These are phyloP conservation scores for Rutstroemia sp. DNA, from an alignment of 2,329 filamentous ascomycete genomes.

Conservation along the genomic window DNA sequence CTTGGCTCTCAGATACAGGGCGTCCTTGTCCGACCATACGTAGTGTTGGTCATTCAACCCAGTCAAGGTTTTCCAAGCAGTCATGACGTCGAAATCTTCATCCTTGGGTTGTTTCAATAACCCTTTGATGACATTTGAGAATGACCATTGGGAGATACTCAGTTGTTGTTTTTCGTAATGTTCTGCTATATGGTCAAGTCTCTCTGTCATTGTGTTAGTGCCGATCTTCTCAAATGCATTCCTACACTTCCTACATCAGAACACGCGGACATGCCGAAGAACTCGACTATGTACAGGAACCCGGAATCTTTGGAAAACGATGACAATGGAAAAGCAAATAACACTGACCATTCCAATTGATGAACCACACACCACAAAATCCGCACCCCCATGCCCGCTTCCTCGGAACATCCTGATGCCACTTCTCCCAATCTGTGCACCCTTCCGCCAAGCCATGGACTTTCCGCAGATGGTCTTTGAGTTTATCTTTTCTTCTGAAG, in stretches of 20 bases:
- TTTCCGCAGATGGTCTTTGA: constrained; percentile 20
- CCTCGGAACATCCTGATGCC: constrained; percentile 13
- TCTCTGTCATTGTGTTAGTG: constrained; percentile 9
- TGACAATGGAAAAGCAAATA: no score
- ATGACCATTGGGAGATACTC: constrained; percentile 13
- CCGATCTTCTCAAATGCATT: not conserved
- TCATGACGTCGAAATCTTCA: constrained; percentile 13
- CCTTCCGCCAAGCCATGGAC: constrained; percentile 14
- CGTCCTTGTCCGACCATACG: constrained; percentile 14
- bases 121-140: constrained; percentile 18
- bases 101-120: constrained; percentile 16
- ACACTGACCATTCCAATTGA: constrained; percentile 20
- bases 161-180: constrained; percentile 20
- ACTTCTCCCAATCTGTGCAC: constrained; percentile 13
- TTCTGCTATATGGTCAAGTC: constrained; percentile 19
- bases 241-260: no score
- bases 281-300: not conserved
- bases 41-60: constrained; percentile 10
- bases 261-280: no score
- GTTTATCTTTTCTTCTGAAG: constrained; percentile 18
- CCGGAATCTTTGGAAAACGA: no score
- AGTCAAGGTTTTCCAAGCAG: constrained; percentile 14
- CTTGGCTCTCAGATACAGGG: constrained; percentile 13
- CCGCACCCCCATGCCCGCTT: constrained; percentile 23
- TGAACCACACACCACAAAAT: constrained; percentile 17